These are phyloP conservation scores for Kondoa subrosea DNA, from an alignment of 768 basidiomycete genomes.

Conservation along the genomic window DNA sequence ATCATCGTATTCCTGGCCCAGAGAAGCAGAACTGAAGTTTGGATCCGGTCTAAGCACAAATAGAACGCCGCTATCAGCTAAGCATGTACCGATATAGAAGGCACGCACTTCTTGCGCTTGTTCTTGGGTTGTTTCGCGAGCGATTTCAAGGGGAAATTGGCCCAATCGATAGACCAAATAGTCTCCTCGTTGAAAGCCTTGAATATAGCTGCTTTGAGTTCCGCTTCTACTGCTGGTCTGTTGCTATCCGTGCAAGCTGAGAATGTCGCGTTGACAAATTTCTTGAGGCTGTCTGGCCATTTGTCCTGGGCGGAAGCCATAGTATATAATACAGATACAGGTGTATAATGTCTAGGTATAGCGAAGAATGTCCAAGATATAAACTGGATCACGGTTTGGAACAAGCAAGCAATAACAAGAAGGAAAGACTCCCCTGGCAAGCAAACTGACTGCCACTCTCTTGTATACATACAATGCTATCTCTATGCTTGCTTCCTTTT, in stretches of 20 bases:
- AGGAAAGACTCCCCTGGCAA: no score
- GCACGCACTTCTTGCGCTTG: conserved; percentile 27
- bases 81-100: neutral
- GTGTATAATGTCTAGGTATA: neutral
- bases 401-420: no score
- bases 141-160: conserved; percentile 70
- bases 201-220: conserved; percentile 92
- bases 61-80: neutral
- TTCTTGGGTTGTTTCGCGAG: conserved; percentile 31
- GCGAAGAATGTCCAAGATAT: neutral
- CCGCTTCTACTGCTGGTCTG: conserved; percentile 70
- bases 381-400: neutral
- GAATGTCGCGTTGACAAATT: conserved; percentile 12
- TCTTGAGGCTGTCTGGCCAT: conserved; percentile 16
- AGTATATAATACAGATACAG: neutral
- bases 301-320: neutral
- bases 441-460: no score
- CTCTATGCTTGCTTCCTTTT: no score
- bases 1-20: conserved; percentile 30
- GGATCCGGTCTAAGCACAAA: conserved; percentile 6
- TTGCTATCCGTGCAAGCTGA: conserved; percentile 60
- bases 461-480: no score
- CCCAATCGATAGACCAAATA: conserved; percentile 90
- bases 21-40: conserved; percentile 7
- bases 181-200: conserved; percentile 68